These are phyloP conservation scores for Phytophthora pistaciae DNA, from an alignment of 352 stramenopile genomes.

Conservation along the genomic window DNA sequence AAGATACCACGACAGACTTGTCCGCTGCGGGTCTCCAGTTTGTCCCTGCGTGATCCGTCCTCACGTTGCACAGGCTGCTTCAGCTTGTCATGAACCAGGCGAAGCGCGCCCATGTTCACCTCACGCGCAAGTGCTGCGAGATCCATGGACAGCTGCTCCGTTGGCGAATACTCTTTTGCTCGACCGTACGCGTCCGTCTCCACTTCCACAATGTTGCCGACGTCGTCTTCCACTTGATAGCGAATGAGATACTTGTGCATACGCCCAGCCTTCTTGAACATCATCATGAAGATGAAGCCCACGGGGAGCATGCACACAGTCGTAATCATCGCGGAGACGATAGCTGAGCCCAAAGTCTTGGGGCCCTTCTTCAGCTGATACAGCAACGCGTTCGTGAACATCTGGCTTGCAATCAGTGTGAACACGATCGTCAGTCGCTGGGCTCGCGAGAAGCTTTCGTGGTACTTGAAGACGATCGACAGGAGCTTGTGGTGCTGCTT, in stretches of 20 bases:
- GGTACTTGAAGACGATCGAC: slow-evolving; percentile 78
- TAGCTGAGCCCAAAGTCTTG: slow-evolving; percentile 55
- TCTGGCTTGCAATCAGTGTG: slow-evolving; percentile 73
- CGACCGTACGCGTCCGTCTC: slow-evolving; percentile 73
- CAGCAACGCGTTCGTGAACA: slow-evolving; percentile 77
- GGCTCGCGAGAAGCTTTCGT: slow-evolving; percentile 71
- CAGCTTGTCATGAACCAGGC: slow-evolving; percentile 44
- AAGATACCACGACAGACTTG: slow-evolving; percentile 71
- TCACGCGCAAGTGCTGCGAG: slow-evolving; percentile 59
- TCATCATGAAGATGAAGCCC: slow-evolving; percentile 66
- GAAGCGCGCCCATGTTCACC: slow-evolving; percentile 43
- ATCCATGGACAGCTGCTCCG: slow-evolving; percentile 62
- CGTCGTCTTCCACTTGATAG: slow-evolving; percentile 70
- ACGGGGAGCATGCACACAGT: slow-evolving; percentile 75
- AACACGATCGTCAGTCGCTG: slow-evolving; percentile 78
- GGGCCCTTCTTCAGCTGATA: slow-evolving; percentile 59
- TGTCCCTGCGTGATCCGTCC: slow-evolving; percentile 1
- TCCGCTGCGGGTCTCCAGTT: slow-evolving; percentile 25
- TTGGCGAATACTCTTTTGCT: slow-evolving; percentile 53
- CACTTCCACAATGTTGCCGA: slow-evolving; percentile 67
- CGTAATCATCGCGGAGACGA: slow-evolving; percentile 68
- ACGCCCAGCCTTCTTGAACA: slow-evolving; percentile 78
- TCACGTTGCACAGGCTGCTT: slow-evolving; percentile 36
- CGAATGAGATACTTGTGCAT: slow-evolving; percentile 71
- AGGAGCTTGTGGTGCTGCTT: slow-evolving; percentile 78